phyloP scores from a whole-genome alignment of 2,329 filamentous ascomycete species.

The Aspergillus fumigatus region DNA sequence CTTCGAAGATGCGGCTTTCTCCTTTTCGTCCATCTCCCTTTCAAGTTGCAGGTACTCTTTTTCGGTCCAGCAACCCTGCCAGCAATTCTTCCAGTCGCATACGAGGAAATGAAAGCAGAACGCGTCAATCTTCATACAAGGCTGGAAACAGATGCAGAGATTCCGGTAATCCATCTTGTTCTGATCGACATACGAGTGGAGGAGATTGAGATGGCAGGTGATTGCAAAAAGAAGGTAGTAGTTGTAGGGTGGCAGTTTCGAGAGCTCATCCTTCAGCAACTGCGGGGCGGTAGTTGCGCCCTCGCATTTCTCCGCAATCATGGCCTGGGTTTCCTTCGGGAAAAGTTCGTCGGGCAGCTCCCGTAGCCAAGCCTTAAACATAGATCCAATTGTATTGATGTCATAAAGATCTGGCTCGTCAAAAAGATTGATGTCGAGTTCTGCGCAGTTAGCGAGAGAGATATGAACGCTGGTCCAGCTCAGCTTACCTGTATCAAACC shows the following conservation, averaged over 20 bases:
- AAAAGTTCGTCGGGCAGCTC: slow-evolving; percentile 93
- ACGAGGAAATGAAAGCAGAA: slow-evolving; percentile 96
- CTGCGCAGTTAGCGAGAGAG: slow-evolving; percentile 41
- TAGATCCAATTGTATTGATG: slow-evolving; percentile 91
- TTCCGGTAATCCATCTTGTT: slow-evolving; percentile 99
- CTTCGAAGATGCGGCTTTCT: slow-evolving; percentile 20
- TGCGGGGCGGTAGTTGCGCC: slow-evolving; percentile 78
- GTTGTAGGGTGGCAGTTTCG: slow-evolving; percentile 91
- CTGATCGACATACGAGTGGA: slow-evolving; percentile 86
- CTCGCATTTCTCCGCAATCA: slow-evolving; percentile 73
- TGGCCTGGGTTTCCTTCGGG: slow-evolving; percentile 75
- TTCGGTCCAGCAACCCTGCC: slow-evolving; percentile 93
- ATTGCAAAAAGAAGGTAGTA: slow-evolving; percentile 97
- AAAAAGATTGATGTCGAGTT: slow-evolving; percentile 85
- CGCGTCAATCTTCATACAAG: slow-evolving; percentile 91
- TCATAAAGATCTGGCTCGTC: slow-evolving; percentile 85
- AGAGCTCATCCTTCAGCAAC: slow-evolving; percentile 83
- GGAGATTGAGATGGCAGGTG: slow-evolving; percentile 87
- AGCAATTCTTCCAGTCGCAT: slow-evolving; percentile 92
- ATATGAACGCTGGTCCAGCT: neutral
- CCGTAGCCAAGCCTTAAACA: slow-evolving; percentile 94
- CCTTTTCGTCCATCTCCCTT: slow-evolving; percentile 34
- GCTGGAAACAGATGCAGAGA: slow-evolving; percentile 93
- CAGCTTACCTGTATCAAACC: slow-evolving; percentile 72
- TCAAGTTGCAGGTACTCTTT: slow-evolving; percentile 66